Percentiles rank a stretch among this genome's conserved stretches.
These are phyloP conservation scores for Dittrichia graveolens DNA, from an alignment of 129 eudicot species.

Conservation along the genomic window DNA sequence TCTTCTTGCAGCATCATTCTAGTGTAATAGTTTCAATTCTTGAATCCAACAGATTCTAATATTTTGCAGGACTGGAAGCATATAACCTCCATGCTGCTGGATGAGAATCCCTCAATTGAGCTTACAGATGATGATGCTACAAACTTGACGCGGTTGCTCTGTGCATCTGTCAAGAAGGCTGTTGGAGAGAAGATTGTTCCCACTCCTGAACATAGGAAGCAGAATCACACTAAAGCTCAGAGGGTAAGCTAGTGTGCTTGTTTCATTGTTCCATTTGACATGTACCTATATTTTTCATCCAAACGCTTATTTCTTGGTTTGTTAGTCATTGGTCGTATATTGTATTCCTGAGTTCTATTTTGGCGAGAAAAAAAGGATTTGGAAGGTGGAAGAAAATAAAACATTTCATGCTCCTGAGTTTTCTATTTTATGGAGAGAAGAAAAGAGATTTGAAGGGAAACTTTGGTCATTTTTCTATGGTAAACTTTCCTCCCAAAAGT, in stretches of 20 bases:
- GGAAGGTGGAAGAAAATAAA: no score
- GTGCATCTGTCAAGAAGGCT: conserved; percentile 84
- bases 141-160: conserved; percentile 72
- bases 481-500: no score
- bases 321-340: not conserved
- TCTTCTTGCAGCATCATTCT: no score
- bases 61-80: conserved; percentile 86
- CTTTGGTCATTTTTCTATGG: no score
- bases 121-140: conserved; percentile 90
- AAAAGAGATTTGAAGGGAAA: no score
- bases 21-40: no score
- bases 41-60: no score
- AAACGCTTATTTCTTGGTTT: not conserved
- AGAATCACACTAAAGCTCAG: conserved; percentile 71
- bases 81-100: conserved; percentile 79
- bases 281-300: conserved; percentile 11
- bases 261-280: conserved; percentile 11
- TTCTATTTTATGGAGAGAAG: no score
- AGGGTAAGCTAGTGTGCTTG: conserved; percentile 45
- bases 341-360: no score
- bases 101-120: conserved; percentile 78
- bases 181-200: conserved; percentile 97
- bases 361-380: no score
- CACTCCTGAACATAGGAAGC: conserved; percentile 78
- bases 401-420: no score